These are phyloP conservation scores for Chaetomium sp. DNA, from an alignment of 2,329 filamentous ascomycete genomes.

Conservation along the genomic window DNA sequence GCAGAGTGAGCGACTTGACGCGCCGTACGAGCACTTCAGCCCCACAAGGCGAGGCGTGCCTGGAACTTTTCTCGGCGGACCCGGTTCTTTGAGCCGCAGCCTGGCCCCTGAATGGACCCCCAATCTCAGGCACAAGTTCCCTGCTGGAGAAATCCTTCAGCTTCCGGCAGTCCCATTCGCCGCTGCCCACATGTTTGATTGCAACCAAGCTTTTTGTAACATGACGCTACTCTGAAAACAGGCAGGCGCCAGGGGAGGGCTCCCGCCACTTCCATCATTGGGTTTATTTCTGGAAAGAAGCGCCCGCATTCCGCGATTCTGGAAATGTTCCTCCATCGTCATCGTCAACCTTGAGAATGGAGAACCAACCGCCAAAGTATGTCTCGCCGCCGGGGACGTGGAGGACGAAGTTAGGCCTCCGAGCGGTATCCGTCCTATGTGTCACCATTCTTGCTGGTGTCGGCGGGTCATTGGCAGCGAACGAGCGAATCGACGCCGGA, in stretches of 20 bases:
- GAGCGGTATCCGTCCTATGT: slow-evolving; percentile 3
- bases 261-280: slow-evolving; percentile 8
- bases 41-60: neutral
- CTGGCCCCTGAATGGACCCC: slow-evolving; percentile 3
- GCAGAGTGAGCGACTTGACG: neutral
- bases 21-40: too few relatives aligned
- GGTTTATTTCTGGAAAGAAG: neutral
- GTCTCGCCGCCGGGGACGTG: slow-evolving; percentile 23
- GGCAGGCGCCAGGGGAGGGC: neutral
- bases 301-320: neutral
- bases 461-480: slow-evolving; percentile 8
- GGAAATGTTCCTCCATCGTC: neutral
- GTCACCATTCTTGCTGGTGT: slow-evolving; percentile 9
- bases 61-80: neutral
- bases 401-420: slow-evolving; percentile 20
- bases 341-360: slow-evolving; percentile 3
- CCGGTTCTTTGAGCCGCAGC: neutral
- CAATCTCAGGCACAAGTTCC: slow-evolving; percentile 7
- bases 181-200: neutral
- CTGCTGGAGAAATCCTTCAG: neutral
- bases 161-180: slow-evolving; percentile 10
- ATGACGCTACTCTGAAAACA: neutral
- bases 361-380: slow-evolving; percentile 21
- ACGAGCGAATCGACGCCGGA: neutral
- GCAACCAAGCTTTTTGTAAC: neutral